These are phyloP conservation scores for Geotrichum aggregatum DNA, from an alignment of 1,139 yeast genomes.

Conservation along the genomic window DNA sequence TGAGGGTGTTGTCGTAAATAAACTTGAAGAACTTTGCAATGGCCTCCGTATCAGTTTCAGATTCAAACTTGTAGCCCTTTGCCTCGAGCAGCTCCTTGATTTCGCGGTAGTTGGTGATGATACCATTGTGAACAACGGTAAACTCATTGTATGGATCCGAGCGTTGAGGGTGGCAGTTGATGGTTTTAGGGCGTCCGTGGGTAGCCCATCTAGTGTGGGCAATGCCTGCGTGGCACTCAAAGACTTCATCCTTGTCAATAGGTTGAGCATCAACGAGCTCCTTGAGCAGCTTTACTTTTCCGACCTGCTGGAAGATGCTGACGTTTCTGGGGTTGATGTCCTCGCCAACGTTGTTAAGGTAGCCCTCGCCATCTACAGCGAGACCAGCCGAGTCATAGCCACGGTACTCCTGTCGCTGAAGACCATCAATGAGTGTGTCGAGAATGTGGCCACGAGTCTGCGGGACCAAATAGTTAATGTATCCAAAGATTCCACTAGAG, in stretches of 20 bases:
- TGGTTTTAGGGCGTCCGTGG: conserved; percentile 85
- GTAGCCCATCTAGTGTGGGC: conserved; percentile 99
- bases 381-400: conserved; percentile 98
- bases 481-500: conserved; percentile 90
- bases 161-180: conserved; percentile 94
- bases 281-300: conserved; percentile 82
- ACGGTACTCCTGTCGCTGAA: conserved; percentile 90
- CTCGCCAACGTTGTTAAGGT: conserved; percentile 31
- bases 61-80: conserved; percentile 79
- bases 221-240: conserved; percentile 88
- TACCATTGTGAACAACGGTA: conserved; percentile 95
- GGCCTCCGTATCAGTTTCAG: conserved; percentile 97
- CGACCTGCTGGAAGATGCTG: conserved; percentile 74
- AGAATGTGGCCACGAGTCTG: conserved; percentile 88
- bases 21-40: conserved; percentile 94
- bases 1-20: conserved; percentile 73
- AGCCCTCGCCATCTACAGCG: conserved; percentile 85
- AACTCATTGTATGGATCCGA: conserved; percentile 81
- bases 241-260: conserved; percentile 56
- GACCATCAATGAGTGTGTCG: conserved; percentile 83
- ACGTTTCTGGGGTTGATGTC: conserved; percentile 41
- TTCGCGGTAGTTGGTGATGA: conserved; percentile 91
- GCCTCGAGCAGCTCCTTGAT: conserved; percentile 72
- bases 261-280: conserved; percentile 55
- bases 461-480: conserved; percentile 91